A percentile compares a stretch with the other conserved stretches of the same genome.
phyloP scores from a whole-genome alignment of 169 alveolate genomes.

The Eimeria sp. region DNA sequence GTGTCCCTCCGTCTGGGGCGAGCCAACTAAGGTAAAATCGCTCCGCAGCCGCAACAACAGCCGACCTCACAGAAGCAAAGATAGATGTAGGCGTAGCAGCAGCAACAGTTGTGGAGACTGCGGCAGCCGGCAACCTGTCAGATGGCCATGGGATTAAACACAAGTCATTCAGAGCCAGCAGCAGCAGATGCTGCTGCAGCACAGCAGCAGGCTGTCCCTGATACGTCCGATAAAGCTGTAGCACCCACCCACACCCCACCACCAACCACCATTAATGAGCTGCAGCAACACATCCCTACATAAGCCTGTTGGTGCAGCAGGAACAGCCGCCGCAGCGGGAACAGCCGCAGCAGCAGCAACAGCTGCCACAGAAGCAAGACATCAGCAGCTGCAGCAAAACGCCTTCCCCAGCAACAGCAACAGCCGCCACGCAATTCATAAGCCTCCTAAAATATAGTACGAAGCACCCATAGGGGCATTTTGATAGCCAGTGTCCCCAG shows the following conservation, averaged over 20 bases:
- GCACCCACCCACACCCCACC: neutral
- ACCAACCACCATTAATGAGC: neutral
- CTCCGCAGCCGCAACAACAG: neutral
- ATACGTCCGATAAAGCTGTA: neutral
- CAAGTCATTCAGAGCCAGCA: slow-evolving; percentile 7
- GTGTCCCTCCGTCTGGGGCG: neutral
- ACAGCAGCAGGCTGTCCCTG: slow-evolving; percentile 30
- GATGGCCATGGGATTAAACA: slow-evolving; percentile 18
- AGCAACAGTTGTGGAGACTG: neutral
- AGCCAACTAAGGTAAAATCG: neutral
- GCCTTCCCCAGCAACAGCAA: neutral
- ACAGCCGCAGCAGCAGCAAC: neutral
- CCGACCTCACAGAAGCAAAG: neutral
- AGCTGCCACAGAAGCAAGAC: neutral
- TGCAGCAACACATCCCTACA: too few relatives aligned
- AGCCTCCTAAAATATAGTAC: too few relatives aligned
- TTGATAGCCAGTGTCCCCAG: too few relatives aligned
- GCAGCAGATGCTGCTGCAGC: slow-evolving; percentile 2
- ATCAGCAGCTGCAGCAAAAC: slow-evolving; percentile 11
- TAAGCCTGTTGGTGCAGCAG: neutral
- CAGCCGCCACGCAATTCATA: neutral
- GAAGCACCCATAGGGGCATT: too few relatives aligned
- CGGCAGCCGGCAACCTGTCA: slow-evolving; percentile 32
- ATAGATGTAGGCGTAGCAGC: neutral
- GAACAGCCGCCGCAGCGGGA: neutral